phyloP scores from a whole-genome alignment of 1,139 yeast species.

The Scheffersomyces titani region DNA sequence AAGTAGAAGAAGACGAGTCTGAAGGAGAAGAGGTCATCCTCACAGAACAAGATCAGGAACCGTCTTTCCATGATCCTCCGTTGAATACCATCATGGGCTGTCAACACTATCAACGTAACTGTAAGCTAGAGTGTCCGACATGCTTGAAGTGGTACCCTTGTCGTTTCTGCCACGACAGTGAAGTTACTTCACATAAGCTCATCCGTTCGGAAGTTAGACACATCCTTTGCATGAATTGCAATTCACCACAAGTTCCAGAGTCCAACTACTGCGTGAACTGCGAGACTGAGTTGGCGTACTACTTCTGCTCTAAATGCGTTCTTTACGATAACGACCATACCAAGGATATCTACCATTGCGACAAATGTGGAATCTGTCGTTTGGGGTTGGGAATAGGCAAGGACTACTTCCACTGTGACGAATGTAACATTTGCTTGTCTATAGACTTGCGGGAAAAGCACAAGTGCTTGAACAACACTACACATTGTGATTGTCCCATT shows the following conservation, averaged over 20 bases:
- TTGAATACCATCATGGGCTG: slow-evolving; percentile 61
- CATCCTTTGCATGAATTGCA: slow-evolving; percentile 80
- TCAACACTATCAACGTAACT: slow-evolving; percentile 77
- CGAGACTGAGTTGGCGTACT: slow-evolving; percentile 65
- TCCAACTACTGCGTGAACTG: slow-evolving; percentile 67
- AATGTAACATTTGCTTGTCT: slow-evolving; percentile 88
- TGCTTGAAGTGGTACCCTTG: slow-evolving; percentile 80
- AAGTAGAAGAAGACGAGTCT: slow-evolving; percentile 14
- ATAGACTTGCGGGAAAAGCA: slow-evolving; percentile 78
- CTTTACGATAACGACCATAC: slow-evolving; percentile 80
- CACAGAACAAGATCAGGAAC: slow-evolving; percentile 48
- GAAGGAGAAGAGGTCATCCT: slow-evolving; percentile 41
- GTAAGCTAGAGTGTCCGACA: slow-evolving; percentile 78
- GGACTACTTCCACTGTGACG: slow-evolving; percentile 87
- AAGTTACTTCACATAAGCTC: slow-evolving; percentile 55
- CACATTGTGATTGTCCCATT: slow-evolving; percentile 90
- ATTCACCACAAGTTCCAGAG: slow-evolving; percentile 71
- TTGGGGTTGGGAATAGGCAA: slow-evolving; percentile 84
- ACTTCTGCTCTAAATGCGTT: slow-evolving; percentile 76
- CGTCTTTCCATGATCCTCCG: slow-evolving; percentile 48
- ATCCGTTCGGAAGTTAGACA: slow-evolving; percentile 64
- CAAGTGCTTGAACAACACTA: slow-evolving; percentile 80
- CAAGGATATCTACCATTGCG: slow-evolving; percentile 88
- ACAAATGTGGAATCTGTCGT: slow-evolving; percentile 89
- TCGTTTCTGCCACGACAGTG: slow-evolving; percentile 81